Evolutionary conservation across 1,284 basidiomycete species (phyloP).

Genomic region (Ceratobasidium sp.): DNA sequence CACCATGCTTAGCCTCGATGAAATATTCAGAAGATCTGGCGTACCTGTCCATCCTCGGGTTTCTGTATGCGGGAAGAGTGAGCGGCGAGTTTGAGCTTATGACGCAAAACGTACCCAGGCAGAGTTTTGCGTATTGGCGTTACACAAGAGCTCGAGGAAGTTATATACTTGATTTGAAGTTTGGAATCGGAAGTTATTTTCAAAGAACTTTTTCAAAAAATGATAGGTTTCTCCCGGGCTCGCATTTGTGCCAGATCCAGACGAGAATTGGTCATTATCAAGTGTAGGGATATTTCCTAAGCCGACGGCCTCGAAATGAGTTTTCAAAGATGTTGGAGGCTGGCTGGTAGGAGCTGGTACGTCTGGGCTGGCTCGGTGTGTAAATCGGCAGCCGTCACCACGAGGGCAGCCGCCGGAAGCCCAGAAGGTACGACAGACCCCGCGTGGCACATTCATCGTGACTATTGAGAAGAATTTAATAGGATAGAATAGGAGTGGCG

Average conservation of each 20-base stretch:
- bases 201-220: conserved; percentile 62
- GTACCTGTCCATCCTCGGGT: conserved; percentile 68
- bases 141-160: conserved; percentile 65
- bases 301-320: conserved; percentile 27
- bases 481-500: neutral
- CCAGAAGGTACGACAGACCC: conserved; percentile 69
- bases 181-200: conserved; percentile 63
- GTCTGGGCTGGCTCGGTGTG: conserved; percentile 57
- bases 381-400: conserved; percentile 65
- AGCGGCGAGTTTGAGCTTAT: neutral
- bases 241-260: conserved; percentile 53
- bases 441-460: conserved; percentile 55
- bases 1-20: conserved; percentile 26
- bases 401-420: conserved; percentile 63
- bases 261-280: conserved; percentile 59
- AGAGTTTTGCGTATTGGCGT: conserved; percentile 63
- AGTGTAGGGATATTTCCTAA: conserved; percentile 60
- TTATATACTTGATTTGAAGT: conserved; percentile 61
- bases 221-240: conserved; percentile 68
- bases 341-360: conserved; percentile 24
- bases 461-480: too few species aligned
- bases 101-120: conserved; percentile 64
- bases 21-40: conserved; percentile 36
- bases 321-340: conserved; percentile 8
- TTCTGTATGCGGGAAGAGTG: conserved; percentile 58